Percentiles rank a stretch among this genome's conserved stretches.
phyloP scores from a whole-genome alignment of 2,329 filamentous ascomycete species.

The Fusarium sp. region DNA sequence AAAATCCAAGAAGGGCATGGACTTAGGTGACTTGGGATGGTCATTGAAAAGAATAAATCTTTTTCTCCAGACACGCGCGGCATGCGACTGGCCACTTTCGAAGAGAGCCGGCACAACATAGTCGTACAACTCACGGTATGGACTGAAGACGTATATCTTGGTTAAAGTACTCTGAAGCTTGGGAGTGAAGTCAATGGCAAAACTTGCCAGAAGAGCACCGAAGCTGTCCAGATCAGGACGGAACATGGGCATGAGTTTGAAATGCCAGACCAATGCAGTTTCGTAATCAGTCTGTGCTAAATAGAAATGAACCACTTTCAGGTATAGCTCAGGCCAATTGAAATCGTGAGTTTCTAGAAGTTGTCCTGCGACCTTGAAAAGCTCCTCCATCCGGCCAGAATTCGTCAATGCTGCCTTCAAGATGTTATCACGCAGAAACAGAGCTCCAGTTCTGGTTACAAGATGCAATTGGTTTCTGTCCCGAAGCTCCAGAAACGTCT shows the following conservation, averaged over 20 bases:
- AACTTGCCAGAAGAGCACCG: constrained; percentile 56
- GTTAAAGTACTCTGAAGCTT: constrained; percentile 56
- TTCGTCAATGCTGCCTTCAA: constrained; percentile 47
- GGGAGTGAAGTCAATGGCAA: constrained; percentile 53
- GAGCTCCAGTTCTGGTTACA: constrained; percentile 40
- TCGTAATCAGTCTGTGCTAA: constrained; percentile 54
- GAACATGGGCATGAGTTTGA: constrained; percentile 58
- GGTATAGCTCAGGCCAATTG: constrained; percentile 64
- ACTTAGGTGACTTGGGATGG: constrained; percentile 54
- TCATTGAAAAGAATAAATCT: constrained; percentile 57
- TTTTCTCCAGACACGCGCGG: constrained; percentile 62
- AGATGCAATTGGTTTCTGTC: constrained; percentile 28
- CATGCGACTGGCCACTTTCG: constrained; percentile 56
- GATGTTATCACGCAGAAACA: constrained; percentile 47
- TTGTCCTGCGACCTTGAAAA: constrained; percentile 46
- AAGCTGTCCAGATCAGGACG: constrained; percentile 57
- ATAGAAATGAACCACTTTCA: constrained; percentile 58
- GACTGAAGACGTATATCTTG: constrained; percentile 59
- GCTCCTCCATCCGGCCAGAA: constrained; percentile 40
- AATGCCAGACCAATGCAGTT: constrained; percentile 61
- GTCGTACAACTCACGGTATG: constrained; percentile 62
- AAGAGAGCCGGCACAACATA: constrained; percentile 64
- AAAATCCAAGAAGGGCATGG: constrained; percentile 62
- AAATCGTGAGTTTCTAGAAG: constrained; percentile 54
- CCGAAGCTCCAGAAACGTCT: constrained; percentile 42